These are phyloP conservation scores for Epichloe amarillans DNA, from an alignment of 2,329 filamentous ascomycete species.

Conservation along the genomic window DNA sequence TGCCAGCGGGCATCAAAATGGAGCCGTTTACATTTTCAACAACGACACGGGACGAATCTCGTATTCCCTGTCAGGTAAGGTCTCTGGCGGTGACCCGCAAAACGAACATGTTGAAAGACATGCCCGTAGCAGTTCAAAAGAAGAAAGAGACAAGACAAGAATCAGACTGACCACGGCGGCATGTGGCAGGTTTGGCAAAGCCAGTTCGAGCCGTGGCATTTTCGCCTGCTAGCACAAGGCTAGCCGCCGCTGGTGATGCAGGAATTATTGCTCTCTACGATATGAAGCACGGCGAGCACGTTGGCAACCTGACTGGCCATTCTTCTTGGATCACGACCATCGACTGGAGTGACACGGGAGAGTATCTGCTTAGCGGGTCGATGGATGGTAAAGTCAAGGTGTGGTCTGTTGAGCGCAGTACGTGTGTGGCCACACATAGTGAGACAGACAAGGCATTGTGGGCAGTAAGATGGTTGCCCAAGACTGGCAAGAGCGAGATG, in stretches of 20 bases:
- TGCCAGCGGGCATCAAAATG: constrained; percentile 86
- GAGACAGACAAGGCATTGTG: constrained; percentile 80
- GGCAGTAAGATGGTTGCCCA: constrained; percentile 74
- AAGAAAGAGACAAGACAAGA: background rate
- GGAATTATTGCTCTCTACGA: constrained; percentile 86
- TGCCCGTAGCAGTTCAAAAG: background rate
- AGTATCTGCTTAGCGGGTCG: constrained; percentile 76
- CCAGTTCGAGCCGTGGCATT: constrained; percentile 78
- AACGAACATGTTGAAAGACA: background rate
- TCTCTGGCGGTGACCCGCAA: background rate
- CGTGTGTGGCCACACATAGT: constrained; percentile 85
- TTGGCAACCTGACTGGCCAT: constrained; percentile 70
- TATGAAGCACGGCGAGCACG: constrained; percentile 80
- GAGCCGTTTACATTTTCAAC: constrained; percentile 86
- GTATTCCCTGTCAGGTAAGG: constrained; percentile 66
- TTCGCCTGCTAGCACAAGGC: constrained; percentile 68
- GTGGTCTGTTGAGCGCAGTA: constrained; percentile 75
- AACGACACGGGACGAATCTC: constrained; percentile 76
- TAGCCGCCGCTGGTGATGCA: constrained; percentile 84
- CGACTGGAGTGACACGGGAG: constrained; percentile 87
- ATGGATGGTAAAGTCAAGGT: constrained; percentile 94
- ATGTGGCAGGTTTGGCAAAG: constrained; percentile 57
- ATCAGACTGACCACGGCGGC: background rate
- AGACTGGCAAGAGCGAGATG: constrained; percentile 50
- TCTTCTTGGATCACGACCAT: constrained; percentile 80